These are phyloP conservation scores for Lycium ferocissimum DNA, from an alignment of 257 asterid genomes.

Conservation along the genomic window DNA sequence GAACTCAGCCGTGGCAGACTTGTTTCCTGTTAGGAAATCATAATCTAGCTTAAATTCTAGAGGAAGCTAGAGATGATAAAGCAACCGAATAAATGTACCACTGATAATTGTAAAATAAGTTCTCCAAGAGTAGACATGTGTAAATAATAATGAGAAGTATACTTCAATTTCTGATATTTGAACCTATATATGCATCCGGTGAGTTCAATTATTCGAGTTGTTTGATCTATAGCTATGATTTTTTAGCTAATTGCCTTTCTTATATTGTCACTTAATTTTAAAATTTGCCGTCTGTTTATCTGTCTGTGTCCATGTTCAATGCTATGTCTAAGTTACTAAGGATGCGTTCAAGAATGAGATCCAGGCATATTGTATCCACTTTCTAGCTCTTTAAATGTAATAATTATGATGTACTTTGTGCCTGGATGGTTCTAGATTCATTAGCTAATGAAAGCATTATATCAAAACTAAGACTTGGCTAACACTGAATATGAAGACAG, in stretches of 20 bases:
- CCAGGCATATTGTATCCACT: not conserved
- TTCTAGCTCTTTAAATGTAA: not conserved
- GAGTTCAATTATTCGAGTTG: not conserved
- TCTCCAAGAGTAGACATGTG: not conserved
- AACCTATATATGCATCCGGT: not conserved
- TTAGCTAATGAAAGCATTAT: not conserved
- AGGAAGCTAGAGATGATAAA: not conserved
- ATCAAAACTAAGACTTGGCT: not conserved
- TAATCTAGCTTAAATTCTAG: not conserved
- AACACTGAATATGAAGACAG: not conserved
- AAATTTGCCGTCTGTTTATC: not conserved
- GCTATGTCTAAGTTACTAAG: not conserved
- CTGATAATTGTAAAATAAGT: not conserved
- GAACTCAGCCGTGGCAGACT: conserved; percentile 46
- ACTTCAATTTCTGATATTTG: not conserved
- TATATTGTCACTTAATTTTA: not conserved
- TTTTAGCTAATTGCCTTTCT: not conserved
- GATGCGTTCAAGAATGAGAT: conserved; percentile 10
- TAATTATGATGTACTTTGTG: not conserved
- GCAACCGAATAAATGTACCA: not conserved
- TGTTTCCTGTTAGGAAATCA: conserved; percentile 40
- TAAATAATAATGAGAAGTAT: not conserved
- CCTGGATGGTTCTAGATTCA: not conserved
- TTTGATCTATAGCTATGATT: not conserved
- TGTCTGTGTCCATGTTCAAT: conserved; percentile 9